A percentile compares a stretch with the other conserved stretches of the same genome.
phyloP scores from a whole-genome alignment of 345 rosid species.

The Boechera retrofracta region DNA sequence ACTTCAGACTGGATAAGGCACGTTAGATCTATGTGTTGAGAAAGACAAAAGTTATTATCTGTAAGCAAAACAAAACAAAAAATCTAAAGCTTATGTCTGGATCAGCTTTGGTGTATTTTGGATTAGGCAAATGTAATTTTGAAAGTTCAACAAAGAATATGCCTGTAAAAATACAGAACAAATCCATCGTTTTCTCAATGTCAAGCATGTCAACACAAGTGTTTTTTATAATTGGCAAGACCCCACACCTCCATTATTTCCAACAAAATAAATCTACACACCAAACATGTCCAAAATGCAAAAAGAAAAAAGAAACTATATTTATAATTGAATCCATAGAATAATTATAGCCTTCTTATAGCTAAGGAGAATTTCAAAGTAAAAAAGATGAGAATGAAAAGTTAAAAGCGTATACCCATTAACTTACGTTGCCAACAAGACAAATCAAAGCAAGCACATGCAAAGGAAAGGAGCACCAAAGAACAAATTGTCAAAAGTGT shows the following conservation, averaged over 20 bases:
- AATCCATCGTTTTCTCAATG: slow-evolving; percentile 43
- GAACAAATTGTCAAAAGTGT: slow-evolving; percentile 38
- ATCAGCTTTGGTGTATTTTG: slow-evolving; percentile 36
- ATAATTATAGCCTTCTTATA: slow-evolving; percentile 19
- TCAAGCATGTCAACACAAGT: slow-evolving; percentile 41
- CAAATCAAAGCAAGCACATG: slow-evolving; percentile 42
- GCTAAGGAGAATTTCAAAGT: slow-evolving; percentile 34
- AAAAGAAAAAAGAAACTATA: neutral
- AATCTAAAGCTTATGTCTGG: slow-evolving; percentile 15
- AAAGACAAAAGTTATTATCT: slow-evolving; percentile 27
- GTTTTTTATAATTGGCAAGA: slow-evolving; percentile 33
- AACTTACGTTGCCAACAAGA: slow-evolving; percentile 26
- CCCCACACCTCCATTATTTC: slow-evolving; percentile 49
- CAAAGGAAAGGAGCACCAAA: slow-evolving; percentile 30
- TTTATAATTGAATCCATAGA: slow-evolving; percentile 20
- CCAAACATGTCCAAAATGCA: slow-evolving; percentile 31
- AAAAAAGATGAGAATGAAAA: slow-evolving; percentile 26
- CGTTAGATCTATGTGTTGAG: slow-evolving; percentile 31
- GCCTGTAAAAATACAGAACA: slow-evolving; percentile 39
- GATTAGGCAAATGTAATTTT: slow-evolving; percentile 27
- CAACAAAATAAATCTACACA: slow-evolving; percentile 35
- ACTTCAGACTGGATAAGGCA: slow-evolving; percentile 42
- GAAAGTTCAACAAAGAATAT: slow-evolving; percentile 44
- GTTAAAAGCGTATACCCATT: neutral
- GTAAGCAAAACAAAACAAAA: slow-evolving; percentile 25